These are phyloP conservation scores for Cephaloascus fragrans DNA, from an alignment of 805 yeast genomes.

Conservation along the genomic window DNA sequence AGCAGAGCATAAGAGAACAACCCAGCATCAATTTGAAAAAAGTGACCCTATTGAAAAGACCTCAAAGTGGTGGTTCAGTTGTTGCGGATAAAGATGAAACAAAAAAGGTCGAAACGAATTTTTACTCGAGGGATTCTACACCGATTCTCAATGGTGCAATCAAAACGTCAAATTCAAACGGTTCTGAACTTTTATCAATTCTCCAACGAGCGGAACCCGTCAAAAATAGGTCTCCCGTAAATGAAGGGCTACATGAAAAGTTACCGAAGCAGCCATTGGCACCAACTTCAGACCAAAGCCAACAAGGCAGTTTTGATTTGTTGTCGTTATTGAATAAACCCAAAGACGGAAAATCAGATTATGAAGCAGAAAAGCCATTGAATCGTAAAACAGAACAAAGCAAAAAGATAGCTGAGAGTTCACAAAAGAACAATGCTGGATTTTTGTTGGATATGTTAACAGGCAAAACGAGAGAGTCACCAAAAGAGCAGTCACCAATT, in stretches of 20 bases:
- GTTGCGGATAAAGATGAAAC: conserved; percentile 3
- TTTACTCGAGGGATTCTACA: neutral
- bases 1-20: conserved; percentile 1
- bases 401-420: neutral
- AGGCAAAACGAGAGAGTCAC: neutral
- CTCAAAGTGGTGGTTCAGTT: conserved; percentile 6
- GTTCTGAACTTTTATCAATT: conserved; percentile 1
- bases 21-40: conserved; percentile 10
- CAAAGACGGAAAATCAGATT: neutral
- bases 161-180: conserved; percentile 8
- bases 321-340: conserved; percentile 7
- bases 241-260: no score
- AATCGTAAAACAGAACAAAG: neutral
- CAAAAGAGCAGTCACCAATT: conserved; percentile 1
- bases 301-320: conserved; percentile 9
- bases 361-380: neutral
- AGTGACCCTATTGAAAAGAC: conserved; percentile 18
- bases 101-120: neutral
- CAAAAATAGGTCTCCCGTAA: neutral
- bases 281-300: no score
- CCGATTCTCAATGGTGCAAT: conserved; percentile 1
- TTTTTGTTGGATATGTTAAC: neutral
- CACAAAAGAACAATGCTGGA: neutral
- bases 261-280: no score
- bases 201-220: neutral